Evolutionary conservation across 1,284 basidiomycete species (phyloP), one percentile per base, ranked within the genome.

Genomic region (Trichosporon sp.): DNA sequence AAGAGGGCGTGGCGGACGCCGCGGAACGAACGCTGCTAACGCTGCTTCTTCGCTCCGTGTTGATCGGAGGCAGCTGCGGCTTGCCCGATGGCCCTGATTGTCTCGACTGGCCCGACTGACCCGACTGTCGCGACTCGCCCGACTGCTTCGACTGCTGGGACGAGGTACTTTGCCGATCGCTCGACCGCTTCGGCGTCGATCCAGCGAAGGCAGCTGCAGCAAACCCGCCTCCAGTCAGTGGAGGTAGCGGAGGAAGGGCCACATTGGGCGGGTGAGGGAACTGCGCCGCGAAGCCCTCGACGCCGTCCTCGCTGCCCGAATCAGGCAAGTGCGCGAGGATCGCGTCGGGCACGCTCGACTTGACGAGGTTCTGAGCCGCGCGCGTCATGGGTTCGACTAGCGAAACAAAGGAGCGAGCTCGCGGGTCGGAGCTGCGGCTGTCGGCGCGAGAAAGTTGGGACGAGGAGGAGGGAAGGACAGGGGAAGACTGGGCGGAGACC

Each of bases 361-460:
- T 54, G 51, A 54, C 51, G 51, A 54, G 51, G 21, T 16, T 54
- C 51, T 54, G 51, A 2, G 51, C 51, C 19, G 51, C 51, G 21
- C 51, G 51, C 6, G 51, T 10, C 51, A 54, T 54, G 51, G 51
- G 51, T 54, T 54, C 51, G 51, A 54, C 51, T 7, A 54, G 51
- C 51, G 51, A 54, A 16, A 26, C 21, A 16, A 54, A 11, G 10
- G 19, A 21, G 51, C 51, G 51, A 10, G 51, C 21, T 3, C 51
- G 51, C 8, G 51, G 51, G 51, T 54, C 51, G 19, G 51, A 6
- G 19, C 19, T 16, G 19, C 16, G 19, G 46, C 46, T 48, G 46
- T 48, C 19, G 46, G 14, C n/a, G 46, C 19, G 14, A 4, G 10
- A 12, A 16, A n/a, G 51, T 10, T 54, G 19, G 19, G 19, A 54